phyloP scores from a whole-genome alignment of 2,329 filamentous ascomycete genomes.

The Bipolaris bicolor region DNA sequence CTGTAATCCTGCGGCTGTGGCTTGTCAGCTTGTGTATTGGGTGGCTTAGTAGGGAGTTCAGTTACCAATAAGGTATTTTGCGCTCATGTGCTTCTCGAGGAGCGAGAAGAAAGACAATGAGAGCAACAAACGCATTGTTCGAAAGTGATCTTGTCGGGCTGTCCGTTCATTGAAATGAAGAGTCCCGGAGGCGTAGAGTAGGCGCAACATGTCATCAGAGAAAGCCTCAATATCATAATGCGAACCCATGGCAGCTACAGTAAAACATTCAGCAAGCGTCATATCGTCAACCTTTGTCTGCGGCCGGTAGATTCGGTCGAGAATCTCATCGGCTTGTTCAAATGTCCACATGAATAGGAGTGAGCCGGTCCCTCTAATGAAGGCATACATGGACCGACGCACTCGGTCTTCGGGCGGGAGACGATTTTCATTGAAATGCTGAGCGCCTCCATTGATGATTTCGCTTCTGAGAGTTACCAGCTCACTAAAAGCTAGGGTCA shows the following conservation, averaged over 20 bases:
- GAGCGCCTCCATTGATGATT: slow-evolving; percentile 32
- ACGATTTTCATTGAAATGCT: slow-evolving; percentile 34
- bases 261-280: slow-evolving; percentile 46
- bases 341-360: slow-evolving; percentile 46
- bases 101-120: slow-evolving; percentile 46
- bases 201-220: slow-evolving; percentile 37
- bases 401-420: slow-evolving; percentile 40
- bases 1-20: slow-evolving; percentile 44
- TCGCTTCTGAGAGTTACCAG: slow-evolving; percentile 41
- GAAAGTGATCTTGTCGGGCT: slow-evolving; percentile 38
- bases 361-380: slow-evolving; percentile 45
- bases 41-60: background rate
- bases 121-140: slow-evolving; percentile 45
- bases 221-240: slow-evolving; percentile 48
- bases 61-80: slow-evolving; percentile 46
- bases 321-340: slow-evolving; percentile 39
- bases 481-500: slow-evolving; percentile 46
- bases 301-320: slow-evolving; percentile 45
- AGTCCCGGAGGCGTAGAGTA: slow-evolving; percentile 45
- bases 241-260: slow-evolving; percentile 45
- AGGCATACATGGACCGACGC: slow-evolving; percentile 43
- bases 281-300: slow-evolving; percentile 36
- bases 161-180: slow-evolving; percentile 43
- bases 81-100: slow-evolving; percentile 49
- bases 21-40: slow-evolving; percentile 6